These are phyloP conservation scores for Theobroma grandiflorum DNA, from an alignment of 441 rosid genomes.

Conservation along the genomic window DNA sequence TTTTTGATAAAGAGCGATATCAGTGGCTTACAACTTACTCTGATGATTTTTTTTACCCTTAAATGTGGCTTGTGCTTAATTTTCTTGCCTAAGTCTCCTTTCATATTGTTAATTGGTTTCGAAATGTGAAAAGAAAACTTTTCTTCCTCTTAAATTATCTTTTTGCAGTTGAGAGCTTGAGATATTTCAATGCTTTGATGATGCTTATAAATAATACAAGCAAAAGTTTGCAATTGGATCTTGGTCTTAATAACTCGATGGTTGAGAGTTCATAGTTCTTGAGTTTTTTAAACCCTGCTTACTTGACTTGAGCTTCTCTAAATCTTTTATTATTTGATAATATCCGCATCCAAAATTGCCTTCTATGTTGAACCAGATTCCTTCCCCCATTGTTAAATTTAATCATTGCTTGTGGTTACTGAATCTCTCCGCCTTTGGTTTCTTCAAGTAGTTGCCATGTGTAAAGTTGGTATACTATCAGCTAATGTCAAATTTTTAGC, in stretches of 20 bases:
- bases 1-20: background rate
- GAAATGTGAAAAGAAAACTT: background rate
- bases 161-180: background rate
- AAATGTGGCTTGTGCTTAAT: background rate
- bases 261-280: background rate
- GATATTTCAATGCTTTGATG: background rate
- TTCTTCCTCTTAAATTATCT: background rate
- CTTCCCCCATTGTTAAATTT: background rate
- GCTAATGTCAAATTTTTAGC: background rate
- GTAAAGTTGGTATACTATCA: background rate
- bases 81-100: background rate
- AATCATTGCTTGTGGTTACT: constrained; percentile 2
- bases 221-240: background rate
- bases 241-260: background rate
- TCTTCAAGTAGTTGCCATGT: background rate
- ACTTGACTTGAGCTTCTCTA: background rate
- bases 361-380: constrained; percentile 10
- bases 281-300: background rate
- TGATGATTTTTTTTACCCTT: background rate
- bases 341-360: background rate
- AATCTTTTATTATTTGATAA: background rate
- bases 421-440: background rate
- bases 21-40: background rate
- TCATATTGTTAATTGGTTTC: background rate
- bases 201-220: background rate